Conservation (phyloP, 768 basidiomycete species). For the Podaxis sp. region DNA sequence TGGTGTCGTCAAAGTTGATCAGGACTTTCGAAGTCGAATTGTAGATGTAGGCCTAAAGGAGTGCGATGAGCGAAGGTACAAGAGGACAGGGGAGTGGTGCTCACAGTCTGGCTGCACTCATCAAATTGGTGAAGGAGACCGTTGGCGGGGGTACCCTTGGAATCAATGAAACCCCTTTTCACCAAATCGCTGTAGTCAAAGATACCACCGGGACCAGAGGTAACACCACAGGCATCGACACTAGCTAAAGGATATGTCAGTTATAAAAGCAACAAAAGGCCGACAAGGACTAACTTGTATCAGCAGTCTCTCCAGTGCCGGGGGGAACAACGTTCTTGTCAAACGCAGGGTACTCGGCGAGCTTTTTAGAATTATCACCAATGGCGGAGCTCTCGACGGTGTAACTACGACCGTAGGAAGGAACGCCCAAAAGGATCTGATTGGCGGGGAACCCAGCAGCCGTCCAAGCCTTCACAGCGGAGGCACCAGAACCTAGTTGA, state of each 20-base stretch:
- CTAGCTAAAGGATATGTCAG: conserved; percentile 14
- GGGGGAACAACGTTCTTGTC: conserved; percentile 43
- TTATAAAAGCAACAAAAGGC: not conserved
- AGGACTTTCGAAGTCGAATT: conserved; percentile 46
- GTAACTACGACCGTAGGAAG: conserved; percentile 79
- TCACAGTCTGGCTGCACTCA: conserved; percentile 66
- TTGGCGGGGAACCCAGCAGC: conserved; percentile 67
- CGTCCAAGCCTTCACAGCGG: conserved; percentile 73
- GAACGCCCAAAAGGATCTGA: conserved; percentile 75
- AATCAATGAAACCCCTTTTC: conserved; percentile 44
- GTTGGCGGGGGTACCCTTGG: conserved; percentile 37
- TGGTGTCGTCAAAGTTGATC: conserved; percentile 64
- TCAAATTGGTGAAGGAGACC: conserved; percentile 55
- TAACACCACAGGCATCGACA: conserved; percentile 44
- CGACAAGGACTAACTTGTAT: conserved; percentile 22
- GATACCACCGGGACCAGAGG: conserved; percentile 37
- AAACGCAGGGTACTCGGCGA: conserved; percentile 31
- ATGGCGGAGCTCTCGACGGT: conserved; percentile 34
- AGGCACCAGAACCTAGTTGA: conserved; percentile 67
- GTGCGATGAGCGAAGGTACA: not conserved
- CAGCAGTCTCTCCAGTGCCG: conserved; percentile 47
- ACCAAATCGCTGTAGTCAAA: conserved; percentile 61
- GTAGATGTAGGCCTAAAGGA: conserved; percentile 60
- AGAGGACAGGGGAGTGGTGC: conserved; percentile 22
- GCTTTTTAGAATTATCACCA: conserved; percentile 32